phyloP scores from a whole-genome alignment of 2,329 filamentous ascomycete genomes.

The Trichophyton rubrum region DNA sequence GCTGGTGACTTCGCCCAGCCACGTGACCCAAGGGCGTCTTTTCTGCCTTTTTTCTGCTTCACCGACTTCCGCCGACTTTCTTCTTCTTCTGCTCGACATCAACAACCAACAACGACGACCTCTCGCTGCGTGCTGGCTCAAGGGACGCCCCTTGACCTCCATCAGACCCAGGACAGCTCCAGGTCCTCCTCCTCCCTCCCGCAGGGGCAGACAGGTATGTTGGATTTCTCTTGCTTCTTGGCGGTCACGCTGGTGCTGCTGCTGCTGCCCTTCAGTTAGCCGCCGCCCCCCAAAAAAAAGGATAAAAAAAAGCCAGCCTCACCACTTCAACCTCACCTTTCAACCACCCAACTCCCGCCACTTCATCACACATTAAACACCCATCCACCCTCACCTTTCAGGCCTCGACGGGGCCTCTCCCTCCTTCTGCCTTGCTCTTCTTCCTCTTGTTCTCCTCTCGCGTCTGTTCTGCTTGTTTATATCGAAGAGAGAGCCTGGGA shows the following conservation, averaged over 20 bases:
- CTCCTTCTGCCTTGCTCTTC: neutral
- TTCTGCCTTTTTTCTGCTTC: conserved; percentile 1
- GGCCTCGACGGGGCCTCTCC: neutral
- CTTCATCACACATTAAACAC: neutral
- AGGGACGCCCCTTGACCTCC: too few relatives aligned
- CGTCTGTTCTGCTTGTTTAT: neutral
- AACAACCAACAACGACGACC: neutral
- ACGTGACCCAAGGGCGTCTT: conserved; percentile 5
- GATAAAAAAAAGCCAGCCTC: neutral
- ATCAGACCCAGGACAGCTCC: too few relatives aligned
- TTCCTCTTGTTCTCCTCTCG: neutral
- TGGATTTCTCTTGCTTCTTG: neutral
- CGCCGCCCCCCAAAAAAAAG: neutral
- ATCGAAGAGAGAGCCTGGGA: neutral
- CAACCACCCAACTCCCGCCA: neutral
- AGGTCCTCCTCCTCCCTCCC: too few relatives aligned
- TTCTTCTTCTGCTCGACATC: neutral
- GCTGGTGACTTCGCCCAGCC: neutral
- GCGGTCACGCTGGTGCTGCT: neutral
- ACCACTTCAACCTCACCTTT: neutral
- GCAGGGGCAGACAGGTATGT: neutral
- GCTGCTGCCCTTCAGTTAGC: neutral
- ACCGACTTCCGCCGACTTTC: conserved; percentile 8
- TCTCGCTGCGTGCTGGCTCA: neutral
- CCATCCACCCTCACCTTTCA: conserved; percentile 1